Evolutionary conservation across 106 monocot species (phyloP).

Genomic region (Hemerocallis citrina): DNA sequence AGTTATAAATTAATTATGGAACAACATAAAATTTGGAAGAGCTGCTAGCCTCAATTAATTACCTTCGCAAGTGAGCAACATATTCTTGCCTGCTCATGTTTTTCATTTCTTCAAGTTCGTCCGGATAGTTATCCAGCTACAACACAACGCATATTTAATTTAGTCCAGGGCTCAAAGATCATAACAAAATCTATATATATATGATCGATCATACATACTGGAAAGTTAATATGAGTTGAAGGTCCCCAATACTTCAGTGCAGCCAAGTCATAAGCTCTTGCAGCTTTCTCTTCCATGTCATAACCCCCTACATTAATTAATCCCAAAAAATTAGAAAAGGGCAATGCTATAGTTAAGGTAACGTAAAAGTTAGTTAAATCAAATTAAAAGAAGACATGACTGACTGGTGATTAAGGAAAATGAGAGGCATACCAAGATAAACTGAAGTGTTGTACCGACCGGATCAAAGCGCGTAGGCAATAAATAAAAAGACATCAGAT

Average conservation of each 20-base stretch:
- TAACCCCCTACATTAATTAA: conserved; percentile 50
- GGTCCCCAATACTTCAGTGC: conserved; percentile 98
- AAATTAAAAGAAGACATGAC: too few relatives aligned
- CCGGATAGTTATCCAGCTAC: conserved; percentile 35
- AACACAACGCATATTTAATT: background rate
- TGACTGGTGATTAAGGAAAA: background rate
- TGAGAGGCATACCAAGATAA: conserved; percentile 60
- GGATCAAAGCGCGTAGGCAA: too few relatives aligned
- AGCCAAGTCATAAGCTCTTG: conserved; percentile 90
- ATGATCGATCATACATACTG: conserved; percentile 28
- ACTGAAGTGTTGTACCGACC: conserved; percentile 34
- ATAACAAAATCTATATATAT: background rate
- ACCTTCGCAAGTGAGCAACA: conserved; percentile 55
- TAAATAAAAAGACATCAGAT: background rate
- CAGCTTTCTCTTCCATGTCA: conserved; percentile 96
- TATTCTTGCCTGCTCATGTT: conserved; percentile 82
- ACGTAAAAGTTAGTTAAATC: background rate
- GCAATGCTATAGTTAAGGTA: background rate
- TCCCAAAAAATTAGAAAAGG: too few relatives aligned
- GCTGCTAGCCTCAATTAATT: background rate
- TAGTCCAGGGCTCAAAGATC: background rate
- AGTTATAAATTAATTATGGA: too few relatives aligned
- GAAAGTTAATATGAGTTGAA: conserved; percentile 93
- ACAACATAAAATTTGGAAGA: background rate
- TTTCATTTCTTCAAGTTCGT: conserved; percentile 90